Evolutionary conservation across 2,329 filamentous ascomycete genomes (phyloP), one percentile per base, ranked within the genome.

Genomic region (Parastagonospora avenae): DNA sequence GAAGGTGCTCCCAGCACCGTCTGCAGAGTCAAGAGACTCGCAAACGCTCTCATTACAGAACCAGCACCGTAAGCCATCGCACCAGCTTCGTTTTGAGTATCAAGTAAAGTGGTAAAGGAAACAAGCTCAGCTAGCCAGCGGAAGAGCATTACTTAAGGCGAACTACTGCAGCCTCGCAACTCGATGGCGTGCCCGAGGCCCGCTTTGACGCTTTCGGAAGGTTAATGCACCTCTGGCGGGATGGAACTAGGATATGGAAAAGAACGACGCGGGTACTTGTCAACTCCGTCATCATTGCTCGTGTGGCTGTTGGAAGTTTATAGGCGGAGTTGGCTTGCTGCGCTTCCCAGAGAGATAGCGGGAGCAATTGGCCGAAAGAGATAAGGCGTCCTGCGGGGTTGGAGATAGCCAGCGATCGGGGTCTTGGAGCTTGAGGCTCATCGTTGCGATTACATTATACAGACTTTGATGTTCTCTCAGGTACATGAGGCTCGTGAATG

Each of bases 1-100:
- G 57, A 48, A 38, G 54, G 44, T 49, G 51, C 48, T 50, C 7
- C 66, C 29, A 70, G 45, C 6, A 59, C 64, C 28, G 57, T 54
- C 40, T 68, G 67, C 51, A 72, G 44, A 16, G 61, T 63, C 50
- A 70, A 58, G 10, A 69, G 50, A 28, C 66, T 62, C 8, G 62
- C 55, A 16, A 71, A 42, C 46, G 53, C 63, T 36, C 60, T 60
- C 35, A 46, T 54, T 29, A 64, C 38, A 28, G 41, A 10, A 16
- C 30, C 42, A 52, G 52, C 49, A 52, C 47, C 52, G 35, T 52
- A 62, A 36, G 59, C 52, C 68, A 71, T 71, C 32, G 19, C 46
- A 42, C 45, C 8, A 36, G 30, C 14, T 19, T 38, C 27, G n/a
- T 12, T 29, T 12, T 12, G 46, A 19, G 50, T 39, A 35, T 43